Conservation (phyloP, 257 asterid genomes). For the Marsdenia floribunda region DNA sequence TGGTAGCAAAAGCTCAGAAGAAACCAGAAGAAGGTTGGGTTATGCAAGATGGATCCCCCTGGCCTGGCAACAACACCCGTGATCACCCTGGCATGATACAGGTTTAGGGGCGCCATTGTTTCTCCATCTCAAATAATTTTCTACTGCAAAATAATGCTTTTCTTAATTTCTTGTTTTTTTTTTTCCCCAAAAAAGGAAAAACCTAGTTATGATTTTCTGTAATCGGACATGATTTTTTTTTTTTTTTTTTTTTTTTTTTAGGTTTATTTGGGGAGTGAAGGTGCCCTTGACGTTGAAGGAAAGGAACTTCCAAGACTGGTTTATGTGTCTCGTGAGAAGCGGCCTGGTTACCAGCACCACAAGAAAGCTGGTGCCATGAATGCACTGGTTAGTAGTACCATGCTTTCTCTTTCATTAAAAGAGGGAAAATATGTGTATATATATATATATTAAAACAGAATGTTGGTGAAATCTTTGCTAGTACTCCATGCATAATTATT, state of each 20-base stretch:
- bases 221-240: neutral
- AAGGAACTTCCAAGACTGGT: constrained; percentile 76
- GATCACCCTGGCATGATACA: constrained; percentile 95
- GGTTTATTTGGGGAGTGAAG: constrained; percentile 82
- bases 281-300: constrained; percentile 86
- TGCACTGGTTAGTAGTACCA: constrained; percentile 45
- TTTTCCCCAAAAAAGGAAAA: too few species aligned
- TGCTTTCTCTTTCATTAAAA: neutral
- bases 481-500: neutral
- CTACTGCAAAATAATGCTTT: neutral
- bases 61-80: constrained; percentile 87
- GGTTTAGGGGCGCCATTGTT: constrained; percentile 23
- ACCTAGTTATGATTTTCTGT: too few species aligned
- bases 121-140: neutral
- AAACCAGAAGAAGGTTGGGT: constrained; percentile 95
- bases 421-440: too few species aligned
- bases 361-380: constrained; percentile 93
- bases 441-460: too few species aligned
- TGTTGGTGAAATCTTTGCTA: neutral
- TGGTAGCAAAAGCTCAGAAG: constrained; percentile 81
- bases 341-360: constrained; percentile 81
- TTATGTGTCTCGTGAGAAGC: constrained; percentile 79
- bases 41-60: constrained; percentile 85
- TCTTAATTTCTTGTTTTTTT: neutral
- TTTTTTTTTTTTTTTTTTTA: constrained; percentile 22